Percentiles rank a stretch among this genome's conserved stretches.
Evolutionary conservation across 176 grass and related monocot genomes (phyloP).

Genomic region (Eragrostis nindensis): DNA sequence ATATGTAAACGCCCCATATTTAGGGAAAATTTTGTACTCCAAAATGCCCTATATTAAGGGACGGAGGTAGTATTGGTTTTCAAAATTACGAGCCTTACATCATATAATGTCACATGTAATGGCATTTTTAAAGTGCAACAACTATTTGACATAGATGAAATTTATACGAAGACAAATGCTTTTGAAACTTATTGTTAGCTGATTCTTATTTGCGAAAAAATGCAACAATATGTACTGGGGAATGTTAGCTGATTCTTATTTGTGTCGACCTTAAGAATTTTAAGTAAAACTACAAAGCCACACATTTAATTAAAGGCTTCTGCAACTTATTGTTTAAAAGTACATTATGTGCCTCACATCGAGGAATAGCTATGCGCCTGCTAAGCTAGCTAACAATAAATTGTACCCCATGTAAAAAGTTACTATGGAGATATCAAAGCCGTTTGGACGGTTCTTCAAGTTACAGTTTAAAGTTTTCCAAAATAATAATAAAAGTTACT

Average conservation of each 20-base stretch:
- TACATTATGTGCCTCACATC: too few relatives aligned
- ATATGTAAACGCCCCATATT: too few relatives aligned
- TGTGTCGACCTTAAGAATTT: not conserved
- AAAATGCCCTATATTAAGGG: too few relatives aligned
- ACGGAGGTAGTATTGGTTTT: too few relatives aligned
- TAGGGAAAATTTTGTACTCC: too few relatives aligned
- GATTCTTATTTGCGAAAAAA: too few relatives aligned
- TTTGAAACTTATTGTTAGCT: too few relatives aligned
- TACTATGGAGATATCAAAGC: conserved; percentile 69
- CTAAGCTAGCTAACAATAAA: conserved; percentile 1
- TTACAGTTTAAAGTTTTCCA: conserved; percentile 35
- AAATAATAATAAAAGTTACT: conserved; percentile 39
- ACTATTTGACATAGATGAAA: too few relatives aligned
- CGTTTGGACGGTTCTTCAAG: conserved; percentile 52
- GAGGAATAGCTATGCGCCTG: not conserved
- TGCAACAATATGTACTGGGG: not conserved
- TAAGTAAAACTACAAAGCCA: not conserved
- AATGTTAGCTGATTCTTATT: not conserved
- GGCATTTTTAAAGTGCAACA: too few relatives aligned
- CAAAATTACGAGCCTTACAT: too few relatives aligned
- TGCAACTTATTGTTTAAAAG: not conserved
- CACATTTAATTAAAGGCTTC: not conserved
- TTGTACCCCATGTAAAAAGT: conserved; percentile 42
- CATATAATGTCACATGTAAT: too few relatives aligned
- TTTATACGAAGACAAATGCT: too few relatives aligned